Base-by-base conservation (phyloP, 2,329 filamentous ascomycete genomes). In the Alternaria metachromatica region DNA sequence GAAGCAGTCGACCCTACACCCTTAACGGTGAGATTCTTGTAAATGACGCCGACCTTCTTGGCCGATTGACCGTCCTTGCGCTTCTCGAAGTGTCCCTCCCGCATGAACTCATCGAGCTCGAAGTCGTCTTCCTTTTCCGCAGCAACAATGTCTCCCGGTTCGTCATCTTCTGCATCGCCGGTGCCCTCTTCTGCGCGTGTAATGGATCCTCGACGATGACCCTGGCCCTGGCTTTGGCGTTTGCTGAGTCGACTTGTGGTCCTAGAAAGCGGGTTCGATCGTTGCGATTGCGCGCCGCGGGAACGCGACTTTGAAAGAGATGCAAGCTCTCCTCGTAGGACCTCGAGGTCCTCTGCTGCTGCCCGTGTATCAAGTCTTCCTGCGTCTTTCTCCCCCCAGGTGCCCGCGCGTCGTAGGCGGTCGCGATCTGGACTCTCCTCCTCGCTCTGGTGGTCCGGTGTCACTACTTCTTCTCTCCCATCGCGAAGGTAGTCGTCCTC, bases 41-140 rank as follows among this genome's bases (percentile, higher is more conserved):
- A 95, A 1, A 93, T 82, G 1, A 95, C 90, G 3, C 92, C 92
- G 11, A 95, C 87, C 72, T 90, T 92, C 82, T 95, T 96, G 11
- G 89, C 86, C 0, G 92, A 90, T 37, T 85, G 83, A 6, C 88
- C 90, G 28, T 89, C 86, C 48, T 87, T 87, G 12, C 90, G 86
- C 76, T 91, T 92, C 79, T 94, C 92, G 63, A 94, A 89, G 71
- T 92, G 90, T 1, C 92, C 92, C 63, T 92, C 88, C 50, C 88
- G 86, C 80, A 94, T 87, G 74, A 94, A 94, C 12, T 88, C 82
- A 33, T 86, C 87, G 2, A 94, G 84, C 64, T 91, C 86, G 66
- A 94, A 93, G 3, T 87, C 88, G 1, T 88, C 86, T 2, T 87
- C 78, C 15, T 86, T 84, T 15, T 86, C 83, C 6, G 78, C 81